Conservation (phyloP, 768 basidiomycete genomes). For the Phlegmacium glaucopus region DNA sequence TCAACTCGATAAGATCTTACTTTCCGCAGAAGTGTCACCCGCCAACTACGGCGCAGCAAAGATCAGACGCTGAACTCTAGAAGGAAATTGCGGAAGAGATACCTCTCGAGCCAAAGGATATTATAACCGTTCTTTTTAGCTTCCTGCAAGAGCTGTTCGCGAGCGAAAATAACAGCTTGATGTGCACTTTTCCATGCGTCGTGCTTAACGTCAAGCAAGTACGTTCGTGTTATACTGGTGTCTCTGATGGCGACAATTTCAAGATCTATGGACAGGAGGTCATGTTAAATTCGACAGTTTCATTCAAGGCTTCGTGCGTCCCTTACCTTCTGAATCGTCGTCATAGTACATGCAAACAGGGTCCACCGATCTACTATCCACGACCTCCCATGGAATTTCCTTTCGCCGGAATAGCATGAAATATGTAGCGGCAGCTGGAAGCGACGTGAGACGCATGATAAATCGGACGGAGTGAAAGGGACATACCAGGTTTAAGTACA, state of each 20-base stretch:
- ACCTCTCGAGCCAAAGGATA: slow-evolving; percentile 67
- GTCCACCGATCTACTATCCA: slow-evolving; percentile 59
- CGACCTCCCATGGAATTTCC: slow-evolving; percentile 75
- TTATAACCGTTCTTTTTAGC: slow-evolving; percentile 57
- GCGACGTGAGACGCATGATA: too few relatives aligned
- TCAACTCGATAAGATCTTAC: slow-evolving; percentile 63
- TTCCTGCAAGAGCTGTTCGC: slow-evolving; percentile 58
- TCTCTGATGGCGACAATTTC: slow-evolving; percentile 56
- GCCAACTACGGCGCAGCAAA: slow-evolving; percentile 72
- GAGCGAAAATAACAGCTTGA: slow-evolving; percentile 58
- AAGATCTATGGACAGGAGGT: slow-evolving; percentile 39
- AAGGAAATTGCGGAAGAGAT: slow-evolving; percentile 7
- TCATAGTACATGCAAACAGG: slow-evolving; percentile 65
- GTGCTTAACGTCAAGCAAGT: slow-evolving; percentile 56
- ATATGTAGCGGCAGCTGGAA: slow-evolving; percentile 5
- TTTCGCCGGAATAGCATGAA: slow-evolving; percentile 50
- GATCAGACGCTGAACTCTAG: slow-evolving; percentile 4
- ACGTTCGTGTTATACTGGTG: slow-evolving; percentile 53
- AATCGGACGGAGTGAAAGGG: too few relatives aligned
- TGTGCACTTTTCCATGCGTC: slow-evolving; percentile 37
- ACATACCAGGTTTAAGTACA: too few relatives aligned
- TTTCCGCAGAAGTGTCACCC: slow-evolving; percentile 58
- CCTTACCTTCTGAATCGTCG: too few relatives aligned
- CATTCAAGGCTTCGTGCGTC: slow-evolving; percentile 21
- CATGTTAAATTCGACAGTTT: slow-evolving; percentile 1